phyloP scores from a whole-genome alignment of 371 early-diverging fungal genomes.

The Fennellomyces sp. region DNA sequence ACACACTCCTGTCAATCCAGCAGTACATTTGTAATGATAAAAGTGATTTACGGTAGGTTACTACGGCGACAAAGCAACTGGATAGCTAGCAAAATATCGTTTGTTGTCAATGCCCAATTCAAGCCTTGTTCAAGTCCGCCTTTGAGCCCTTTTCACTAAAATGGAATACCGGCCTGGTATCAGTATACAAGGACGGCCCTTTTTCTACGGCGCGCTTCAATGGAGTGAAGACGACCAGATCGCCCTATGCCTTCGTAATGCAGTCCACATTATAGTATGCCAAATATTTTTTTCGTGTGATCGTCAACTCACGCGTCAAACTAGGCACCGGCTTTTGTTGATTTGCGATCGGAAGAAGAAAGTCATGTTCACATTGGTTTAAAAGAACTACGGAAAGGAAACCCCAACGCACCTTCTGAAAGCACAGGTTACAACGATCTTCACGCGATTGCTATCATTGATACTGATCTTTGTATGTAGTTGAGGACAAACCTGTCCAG shows the following conservation, averaged over 20 bases:
- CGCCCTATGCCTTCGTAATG: conserved; percentile 18
- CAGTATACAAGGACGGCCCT: conserved; percentile 12
- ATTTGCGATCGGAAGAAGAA: conserved; percentile 27
- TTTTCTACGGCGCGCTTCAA: conserved; percentile 14
- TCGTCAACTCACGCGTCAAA: neutral
- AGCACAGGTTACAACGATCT: neutral
- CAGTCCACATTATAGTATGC: conserved; percentile 34
- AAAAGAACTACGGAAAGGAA: neutral
- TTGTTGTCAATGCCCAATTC: neutral
- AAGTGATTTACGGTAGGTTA: too few species aligned
- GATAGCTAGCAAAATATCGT: too few species aligned
- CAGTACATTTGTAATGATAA: too few species aligned
- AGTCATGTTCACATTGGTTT: conserved; percentile 14
- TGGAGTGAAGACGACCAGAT: conserved; percentile 31
- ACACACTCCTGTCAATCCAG: too few species aligned
- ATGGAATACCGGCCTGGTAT: neutral
- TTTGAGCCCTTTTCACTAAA: neutral
- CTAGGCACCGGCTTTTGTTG: conserved; percentile 34
- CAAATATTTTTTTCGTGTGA: neutral
- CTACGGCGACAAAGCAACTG: too few species aligned
- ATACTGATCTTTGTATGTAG: conserved; percentile 7
- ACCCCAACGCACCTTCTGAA: neutral
- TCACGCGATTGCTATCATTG: neutral
- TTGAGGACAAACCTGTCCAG: conserved; percentile 10
- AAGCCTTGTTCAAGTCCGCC: too few species aligned